Percentiles rank a stretch among this genome's conserved stretches.
phyloP scores from a whole-genome alignment of 768 basidiomycete genomes.

The Amanita thiersii region DNA sequence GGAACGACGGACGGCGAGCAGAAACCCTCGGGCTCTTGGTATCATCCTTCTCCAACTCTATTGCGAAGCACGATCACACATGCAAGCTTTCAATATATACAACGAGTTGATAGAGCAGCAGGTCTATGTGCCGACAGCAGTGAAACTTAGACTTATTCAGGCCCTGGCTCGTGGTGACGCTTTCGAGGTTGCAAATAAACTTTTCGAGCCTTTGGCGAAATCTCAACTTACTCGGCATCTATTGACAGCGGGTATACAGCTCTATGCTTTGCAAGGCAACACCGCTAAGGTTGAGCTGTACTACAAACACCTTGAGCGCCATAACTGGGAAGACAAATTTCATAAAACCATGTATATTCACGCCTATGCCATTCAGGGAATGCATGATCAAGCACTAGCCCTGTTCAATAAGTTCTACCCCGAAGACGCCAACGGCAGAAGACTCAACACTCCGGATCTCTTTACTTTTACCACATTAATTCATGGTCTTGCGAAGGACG shows the following conservation, averaged over 20 bases:
- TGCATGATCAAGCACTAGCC: slow-evolving; percentile 28
- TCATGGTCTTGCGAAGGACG: slow-evolving; percentile 36
- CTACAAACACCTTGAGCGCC: slow-evolving; percentile 27
- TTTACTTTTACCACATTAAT: slow-evolving; percentile 52
- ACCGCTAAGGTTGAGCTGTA: slow-evolving; percentile 30
- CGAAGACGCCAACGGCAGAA: slow-evolving; percentile 17
- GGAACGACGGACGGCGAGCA: slow-evolving; percentile 14
- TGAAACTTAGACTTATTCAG: slow-evolving; percentile 30
- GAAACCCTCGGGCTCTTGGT: slow-evolving; percentile 18
- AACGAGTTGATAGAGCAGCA: slow-evolving; percentile 29
- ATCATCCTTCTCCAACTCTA: slow-evolving; percentile 34
- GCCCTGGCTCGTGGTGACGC: slow-evolving; percentile 30
- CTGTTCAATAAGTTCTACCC: slow-evolving; percentile 55
- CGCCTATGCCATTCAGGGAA: slow-evolving; percentile 41
- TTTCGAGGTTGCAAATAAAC: slow-evolving; percentile 33
- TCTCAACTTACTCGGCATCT: slow-evolving; percentile 15
- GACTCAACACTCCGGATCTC: slow-evolving; percentile 29
- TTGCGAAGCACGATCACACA: slow-evolving; percentile 18
- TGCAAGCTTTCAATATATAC: slow-evolving; percentile 4
- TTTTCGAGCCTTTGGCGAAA: slow-evolving; percentile 26
- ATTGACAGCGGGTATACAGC: slow-evolving; percentile 38
- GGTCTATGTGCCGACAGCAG: slow-evolving; percentile 18
- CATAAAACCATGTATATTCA: slow-evolving; percentile 45
- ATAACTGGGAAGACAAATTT: slow-evolving; percentile 15
- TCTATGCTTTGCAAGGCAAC: slow-evolving; percentile 48